Evolutionary conservation across 208 protist species (phyloP), one percentile per base, ranked within the genome.

Genomic region (Tritrichomonas foetus): DNA sequence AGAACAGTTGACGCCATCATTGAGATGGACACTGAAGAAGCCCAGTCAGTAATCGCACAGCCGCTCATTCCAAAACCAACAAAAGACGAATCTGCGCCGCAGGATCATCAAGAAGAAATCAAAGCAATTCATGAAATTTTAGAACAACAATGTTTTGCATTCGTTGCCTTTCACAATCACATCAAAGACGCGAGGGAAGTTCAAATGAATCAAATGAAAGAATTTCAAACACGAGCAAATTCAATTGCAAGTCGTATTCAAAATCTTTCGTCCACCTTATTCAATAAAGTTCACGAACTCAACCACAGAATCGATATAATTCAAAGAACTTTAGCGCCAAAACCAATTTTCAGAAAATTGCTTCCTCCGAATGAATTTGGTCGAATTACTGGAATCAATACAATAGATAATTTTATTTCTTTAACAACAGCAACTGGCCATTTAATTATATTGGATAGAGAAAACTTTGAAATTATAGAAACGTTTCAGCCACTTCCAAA

Each of bases 101-200:
- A 39, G 16, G 69, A 78, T 78, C 69, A 78, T 78, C 44, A 25
- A n/a, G 8, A 8, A 13, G 74, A 84, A 84, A 53, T 84, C 11
- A 13, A 84, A 84, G 14, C 20, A 53, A 84, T 84, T 25, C 14
- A 33, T 39, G 74, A 44, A 33, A 53, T 84, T 22, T n/a, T 84
- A 16, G 74, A 84, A 53, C 74, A 84, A 9, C 74, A 84, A 53
- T 84, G n/a, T 25, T 84, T 53, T 53, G 25, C 3, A 3, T 84
- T 84, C n/a, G 74, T 84, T n/a, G 74, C 44, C 33, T 84, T 84
- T 84, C 3, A 44, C 1, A 84, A 84, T 53, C 74, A 84, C 27
- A 84, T 84, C n/a, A 33, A 49, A 53, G 74, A 84, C n/a, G 36
- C 74, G 3, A 2, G 41, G 22, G 36, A 44, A 30, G 11, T 25